Conservation (phyloP, 2,329 filamentous ascomycete genomes). For the Lachnellula arida region DNA sequence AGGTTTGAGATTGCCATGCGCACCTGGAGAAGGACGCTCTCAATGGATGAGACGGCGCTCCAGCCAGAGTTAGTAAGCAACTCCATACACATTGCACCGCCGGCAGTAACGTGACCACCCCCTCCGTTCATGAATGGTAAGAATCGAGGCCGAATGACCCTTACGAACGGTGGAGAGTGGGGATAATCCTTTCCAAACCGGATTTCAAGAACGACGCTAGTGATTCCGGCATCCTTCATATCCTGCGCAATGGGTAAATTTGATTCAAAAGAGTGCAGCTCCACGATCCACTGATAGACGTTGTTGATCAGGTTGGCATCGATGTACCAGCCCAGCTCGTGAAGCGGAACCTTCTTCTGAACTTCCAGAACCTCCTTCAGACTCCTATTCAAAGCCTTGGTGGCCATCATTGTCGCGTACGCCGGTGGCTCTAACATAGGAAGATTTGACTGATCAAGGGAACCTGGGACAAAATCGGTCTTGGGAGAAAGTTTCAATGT, state of each 20-base stretch:
- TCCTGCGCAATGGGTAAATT: constrained; percentile 67
- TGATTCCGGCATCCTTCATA: constrained; percentile 58
- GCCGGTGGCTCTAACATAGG: constrained; percentile 60
- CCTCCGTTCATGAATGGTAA: constrained; percentile 66
- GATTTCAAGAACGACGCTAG: constrained; percentile 73
- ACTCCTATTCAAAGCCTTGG: constrained; percentile 59
- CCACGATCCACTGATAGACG: constrained; percentile 86
- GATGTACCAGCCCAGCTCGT: constrained; percentile 80
- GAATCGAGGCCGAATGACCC: constrained; percentile 77
- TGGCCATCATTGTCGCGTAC: constrained; percentile 59
- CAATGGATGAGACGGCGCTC: constrained; percentile 67
- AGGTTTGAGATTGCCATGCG: constrained; percentile 66
- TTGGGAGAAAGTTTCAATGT: background rate
- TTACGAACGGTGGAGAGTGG: constrained; percentile 75
- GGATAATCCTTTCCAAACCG: constrained; percentile 76
- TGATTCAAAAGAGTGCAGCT: constrained; percentile 76
- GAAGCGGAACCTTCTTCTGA: constrained; percentile 55
- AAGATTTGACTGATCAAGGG: constrained; percentile 56
- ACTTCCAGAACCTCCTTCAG: constrained; percentile 58
- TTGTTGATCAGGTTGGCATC: constrained; percentile 51
- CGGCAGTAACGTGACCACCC: constrained; percentile 79
- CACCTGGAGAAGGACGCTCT: constrained; percentile 76
- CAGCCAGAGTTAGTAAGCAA: constrained; percentile 80
- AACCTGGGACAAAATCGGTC: constrained; percentile 64
- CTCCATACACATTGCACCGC: constrained; percentile 81